These are phyloP conservation scores for Sporormia fimetaria DNA, from an alignment of 495 filamentous ascomycete genomes.

Conservation along the genomic window DNA sequence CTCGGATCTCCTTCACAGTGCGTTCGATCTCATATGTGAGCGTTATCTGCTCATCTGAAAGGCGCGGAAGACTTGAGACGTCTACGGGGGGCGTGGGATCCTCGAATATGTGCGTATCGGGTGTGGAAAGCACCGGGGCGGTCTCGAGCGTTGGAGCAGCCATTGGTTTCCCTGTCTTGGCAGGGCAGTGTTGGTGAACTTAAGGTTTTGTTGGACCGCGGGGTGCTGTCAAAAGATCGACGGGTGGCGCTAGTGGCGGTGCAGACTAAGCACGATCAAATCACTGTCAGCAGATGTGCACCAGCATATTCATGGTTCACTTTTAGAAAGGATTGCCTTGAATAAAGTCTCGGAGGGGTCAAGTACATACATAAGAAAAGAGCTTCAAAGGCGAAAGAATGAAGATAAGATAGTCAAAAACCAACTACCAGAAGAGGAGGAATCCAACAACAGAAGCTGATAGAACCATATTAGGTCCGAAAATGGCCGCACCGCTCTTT, in stretches of 20 bases:
- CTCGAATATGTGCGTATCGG: constrained; percentile 70
- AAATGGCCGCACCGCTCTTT: constrained; percentile 11
- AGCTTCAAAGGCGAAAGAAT: too few species aligned
- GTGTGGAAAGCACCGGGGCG: constrained; percentile 77
- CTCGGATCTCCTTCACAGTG: constrained; percentile 62
- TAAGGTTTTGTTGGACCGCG: constrained; percentile 5
- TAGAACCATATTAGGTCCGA: constrained; percentile 13
- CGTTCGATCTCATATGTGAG: constrained; percentile 77
- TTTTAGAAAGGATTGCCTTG: too few species aligned
- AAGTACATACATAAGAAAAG: too few species aligned
- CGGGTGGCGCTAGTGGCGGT: too few species aligned
- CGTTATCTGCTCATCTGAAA: constrained; percentile 59
- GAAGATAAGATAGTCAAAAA: too few species aligned
- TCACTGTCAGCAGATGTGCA: too few species aligned
- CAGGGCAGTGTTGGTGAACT: neutral
- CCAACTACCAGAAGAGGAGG: too few species aligned
- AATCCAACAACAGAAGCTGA: too few species aligned
- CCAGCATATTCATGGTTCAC: too few species aligned
- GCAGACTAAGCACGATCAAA: too few species aligned
- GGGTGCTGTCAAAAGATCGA: too few species aligned
- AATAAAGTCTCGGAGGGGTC: too few species aligned
- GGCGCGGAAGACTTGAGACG: constrained; percentile 17
- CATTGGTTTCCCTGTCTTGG: constrained; percentile 10
- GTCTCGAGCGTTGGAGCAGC: constrained; percentile 10
- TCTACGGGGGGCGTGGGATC: constrained; percentile 37